These are phyloP conservation scores for Xylaria longipes DNA, from an alignment of 495 filamentous ascomycete genomes.

Conservation along the genomic window DNA sequence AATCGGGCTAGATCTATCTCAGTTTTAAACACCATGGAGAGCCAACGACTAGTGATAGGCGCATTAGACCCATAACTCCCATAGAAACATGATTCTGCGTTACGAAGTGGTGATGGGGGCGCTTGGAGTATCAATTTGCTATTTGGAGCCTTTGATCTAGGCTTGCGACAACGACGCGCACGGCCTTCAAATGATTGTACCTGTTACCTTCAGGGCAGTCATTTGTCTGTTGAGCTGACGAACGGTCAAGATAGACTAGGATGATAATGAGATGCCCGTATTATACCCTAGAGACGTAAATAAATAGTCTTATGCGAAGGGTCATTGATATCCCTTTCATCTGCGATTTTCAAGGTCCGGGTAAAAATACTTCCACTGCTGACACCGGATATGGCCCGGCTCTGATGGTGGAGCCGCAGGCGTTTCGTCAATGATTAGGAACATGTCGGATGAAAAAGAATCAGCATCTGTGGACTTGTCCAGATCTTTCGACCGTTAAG, in stretches of 20 bases:
- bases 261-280: neutral
- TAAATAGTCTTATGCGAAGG: neutral
- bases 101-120: neutral
- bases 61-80: neutral
- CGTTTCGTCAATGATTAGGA: neutral
- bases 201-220: neutral
- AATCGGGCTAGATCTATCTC: neutral
- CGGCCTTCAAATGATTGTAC: neutral
- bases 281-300: neutral
- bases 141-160: neutral
- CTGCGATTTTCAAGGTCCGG: neutral
- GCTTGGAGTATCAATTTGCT: neutral
- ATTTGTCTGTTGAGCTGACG: neutral
- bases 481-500: neutral
- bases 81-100: neutral
- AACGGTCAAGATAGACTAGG: neutral
- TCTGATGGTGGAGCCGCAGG: neutral
- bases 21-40: neutral
- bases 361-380: slow-evolving; percentile 10
- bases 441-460: neutral
- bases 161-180: neutral
- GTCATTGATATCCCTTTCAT: neutral
- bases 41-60: neutral
- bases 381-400: slow-evolving; percentile 9
- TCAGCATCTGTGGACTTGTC: neutral